Evolutionary conservation across 202 grass and related monocot genomes (phyloP).

Genomic region (Carex arenaria): DNA sequence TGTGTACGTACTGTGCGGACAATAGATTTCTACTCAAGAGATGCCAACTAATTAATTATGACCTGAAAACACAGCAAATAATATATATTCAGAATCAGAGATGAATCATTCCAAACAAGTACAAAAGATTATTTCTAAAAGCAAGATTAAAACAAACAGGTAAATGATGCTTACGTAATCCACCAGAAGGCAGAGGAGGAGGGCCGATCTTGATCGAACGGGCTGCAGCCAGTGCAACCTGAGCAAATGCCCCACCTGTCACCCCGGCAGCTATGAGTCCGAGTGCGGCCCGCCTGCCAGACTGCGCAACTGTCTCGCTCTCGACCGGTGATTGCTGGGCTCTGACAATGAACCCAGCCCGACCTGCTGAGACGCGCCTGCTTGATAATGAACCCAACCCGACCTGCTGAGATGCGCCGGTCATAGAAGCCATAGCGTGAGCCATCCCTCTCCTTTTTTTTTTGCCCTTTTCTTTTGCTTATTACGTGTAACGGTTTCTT

Average conservation of each 20-base stretch:
- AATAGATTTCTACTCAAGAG: not conserved
- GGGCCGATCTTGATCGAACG: conserved; percentile 68
- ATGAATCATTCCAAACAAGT: not conserved
- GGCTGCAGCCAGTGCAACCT: conserved; percentile 43
- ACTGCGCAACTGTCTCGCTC: conserved; percentile 33
- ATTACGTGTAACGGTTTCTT: conserved; percentile 1
- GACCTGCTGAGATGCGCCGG: conserved; percentile 34
- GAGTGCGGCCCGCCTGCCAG: conserved; percentile 55
- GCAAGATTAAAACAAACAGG: not conserved
- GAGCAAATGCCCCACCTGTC: conserved; percentile 38
- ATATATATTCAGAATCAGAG: not conserved
- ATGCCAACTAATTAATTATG: not conserved
- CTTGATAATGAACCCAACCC: conserved; percentile 21
- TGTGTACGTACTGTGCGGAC: not conserved
- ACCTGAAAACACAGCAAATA: not conserved
- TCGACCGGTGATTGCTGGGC: conserved; percentile 37
- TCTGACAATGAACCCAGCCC: conserved; percentile 35
- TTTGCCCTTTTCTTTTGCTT: not conserved
- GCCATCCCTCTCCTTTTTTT: conserved; percentile 40
- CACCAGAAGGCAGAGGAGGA: conserved; percentile 67
- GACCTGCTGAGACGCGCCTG: conserved; percentile 18
- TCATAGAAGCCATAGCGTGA: conserved; percentile 94
- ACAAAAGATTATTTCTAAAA: not conserved
- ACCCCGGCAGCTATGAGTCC: conserved; percentile 64
- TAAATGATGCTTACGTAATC: conserved; percentile 61